Conservation (phyloP, 179 eudicot species). For the Camellia oleifera region DNA sequence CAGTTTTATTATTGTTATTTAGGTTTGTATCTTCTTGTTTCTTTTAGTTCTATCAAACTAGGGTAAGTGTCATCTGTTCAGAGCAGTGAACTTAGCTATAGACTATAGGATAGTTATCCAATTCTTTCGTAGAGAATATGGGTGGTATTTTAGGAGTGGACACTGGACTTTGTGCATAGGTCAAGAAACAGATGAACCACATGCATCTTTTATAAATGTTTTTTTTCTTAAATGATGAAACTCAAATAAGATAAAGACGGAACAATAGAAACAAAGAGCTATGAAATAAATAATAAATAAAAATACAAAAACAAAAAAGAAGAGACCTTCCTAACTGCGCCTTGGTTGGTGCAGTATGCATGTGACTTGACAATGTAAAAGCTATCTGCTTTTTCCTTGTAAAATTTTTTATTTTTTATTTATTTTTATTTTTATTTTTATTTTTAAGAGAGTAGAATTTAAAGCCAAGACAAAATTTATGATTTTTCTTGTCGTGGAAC, state of each 20-base stretch:
- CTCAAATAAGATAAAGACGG: neutral
- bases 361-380: conserved; percentile 1
- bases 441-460: neutral
- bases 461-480: neutral
- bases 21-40: neutral
- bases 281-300: neutral
- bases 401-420: neutral
- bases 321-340: neutral
- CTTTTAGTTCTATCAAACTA: neutral
- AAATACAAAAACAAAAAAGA: neutral
- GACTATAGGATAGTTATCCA: no score
- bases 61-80: no score
- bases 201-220: neutral
- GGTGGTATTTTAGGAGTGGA: no score
- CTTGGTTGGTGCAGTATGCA: conserved; percentile 1
- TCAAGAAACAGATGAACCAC: no score
- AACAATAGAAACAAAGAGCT: neutral
- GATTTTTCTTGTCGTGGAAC: neutral
- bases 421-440: neutral
- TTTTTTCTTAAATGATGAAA: neutral
- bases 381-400: neutral
- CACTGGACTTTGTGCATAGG: no score
- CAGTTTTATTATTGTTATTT: neutral
- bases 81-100: no score
- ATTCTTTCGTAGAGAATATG: no score